phyloP scores from a whole-genome alignment of 345 rosid species.

The Punica granatum region DNA sequence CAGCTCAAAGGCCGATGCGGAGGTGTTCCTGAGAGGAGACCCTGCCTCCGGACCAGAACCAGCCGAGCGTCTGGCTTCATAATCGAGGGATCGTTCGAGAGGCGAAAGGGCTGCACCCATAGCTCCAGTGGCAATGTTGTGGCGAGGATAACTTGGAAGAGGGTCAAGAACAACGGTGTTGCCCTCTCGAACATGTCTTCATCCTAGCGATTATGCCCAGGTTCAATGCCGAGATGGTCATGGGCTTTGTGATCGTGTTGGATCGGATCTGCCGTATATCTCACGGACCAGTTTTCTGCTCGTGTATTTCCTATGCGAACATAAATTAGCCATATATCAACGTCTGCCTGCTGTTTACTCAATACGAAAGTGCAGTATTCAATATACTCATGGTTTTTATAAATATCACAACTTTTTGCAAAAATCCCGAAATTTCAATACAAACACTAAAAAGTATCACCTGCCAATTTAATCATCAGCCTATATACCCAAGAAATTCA shows the following conservation, averaged over 20 bases:
- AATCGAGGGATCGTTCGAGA: slow-evolving; percentile 33
- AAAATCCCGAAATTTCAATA: too few species aligned
- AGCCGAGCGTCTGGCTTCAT: slow-evolving; percentile 24
- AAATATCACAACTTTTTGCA: too few species aligned
- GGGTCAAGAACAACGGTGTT: slow-evolving; percentile 27
- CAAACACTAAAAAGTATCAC: too few species aligned
- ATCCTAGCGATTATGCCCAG: slow-evolving; percentile 36
- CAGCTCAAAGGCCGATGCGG: slow-evolving; percentile 21
- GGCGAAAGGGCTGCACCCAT: slow-evolving; percentile 26
- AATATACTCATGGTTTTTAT: too few species aligned
- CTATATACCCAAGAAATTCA: too few species aligned
- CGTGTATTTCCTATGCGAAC: background rate
- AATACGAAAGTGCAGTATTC: too few species aligned
- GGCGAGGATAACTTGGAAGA: slow-evolving; percentile 25
- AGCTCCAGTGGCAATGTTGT: slow-evolving; percentile 14
- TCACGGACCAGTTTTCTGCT: slow-evolving; percentile 28
- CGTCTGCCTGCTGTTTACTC: too few species aligned
- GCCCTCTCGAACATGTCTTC: slow-evolving; percentile 36
- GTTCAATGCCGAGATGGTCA: slow-evolving; percentile 27
- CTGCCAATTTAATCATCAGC: too few species aligned
- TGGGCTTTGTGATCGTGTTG: slow-evolving; percentile 38
- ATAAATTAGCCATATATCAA: too few species aligned
- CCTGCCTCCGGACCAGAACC: background rate
- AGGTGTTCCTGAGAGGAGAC: slow-evolving; percentile 26
- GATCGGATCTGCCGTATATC: slow-evolving; percentile 39